A percentile compares a stretch with the other conserved stretches of the same genome.
phyloP scores from a whole-genome alignment of 768 basidiomycete genomes.

The Mycena leptocephala region DNA sequence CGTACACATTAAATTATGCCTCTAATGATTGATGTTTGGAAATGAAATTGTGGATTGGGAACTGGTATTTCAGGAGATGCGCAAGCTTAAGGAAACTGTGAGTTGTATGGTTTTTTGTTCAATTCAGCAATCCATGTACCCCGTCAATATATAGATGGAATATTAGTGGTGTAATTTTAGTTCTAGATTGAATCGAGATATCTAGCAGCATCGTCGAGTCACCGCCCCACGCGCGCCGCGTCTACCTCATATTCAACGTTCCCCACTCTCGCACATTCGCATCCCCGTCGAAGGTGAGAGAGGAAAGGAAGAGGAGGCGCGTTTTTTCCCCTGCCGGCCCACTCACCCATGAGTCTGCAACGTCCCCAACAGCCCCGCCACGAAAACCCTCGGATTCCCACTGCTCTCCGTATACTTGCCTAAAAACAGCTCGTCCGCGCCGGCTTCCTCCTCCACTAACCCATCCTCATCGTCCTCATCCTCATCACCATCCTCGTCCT shows the following conservation, averaged over 20 bases:
- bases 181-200: background rate
- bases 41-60: no score
- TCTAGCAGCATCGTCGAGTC: background rate
- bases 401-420: slow-evolving; percentile 83
- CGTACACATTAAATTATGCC: no score
- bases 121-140: no score
- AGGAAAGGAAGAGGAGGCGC: no score
- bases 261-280: no score
- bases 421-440: slow-evolving; percentile 81
- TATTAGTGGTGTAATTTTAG: slow-evolving; percentile 26
- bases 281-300: no score
- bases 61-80: no score
- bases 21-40: no score
- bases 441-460: slow-evolving; percentile 37
- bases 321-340: background rate
- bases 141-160: slow-evolving; percentile 5
- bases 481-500: background rate
- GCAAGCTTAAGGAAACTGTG: no score
- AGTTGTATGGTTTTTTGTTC: no score
- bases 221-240: no score
- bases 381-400: slow-evolving; percentile 88
- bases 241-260: background rate
- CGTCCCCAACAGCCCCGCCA: slow-evolving; percentile 68
- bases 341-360: slow-evolving; percentile 22
- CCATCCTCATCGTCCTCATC: background rate